These are phyloP conservation scores for Cordyceps cicadae DNA, from an alignment of 2,329 filamentous ascomycete genomes.

Conservation along the genomic window DNA sequence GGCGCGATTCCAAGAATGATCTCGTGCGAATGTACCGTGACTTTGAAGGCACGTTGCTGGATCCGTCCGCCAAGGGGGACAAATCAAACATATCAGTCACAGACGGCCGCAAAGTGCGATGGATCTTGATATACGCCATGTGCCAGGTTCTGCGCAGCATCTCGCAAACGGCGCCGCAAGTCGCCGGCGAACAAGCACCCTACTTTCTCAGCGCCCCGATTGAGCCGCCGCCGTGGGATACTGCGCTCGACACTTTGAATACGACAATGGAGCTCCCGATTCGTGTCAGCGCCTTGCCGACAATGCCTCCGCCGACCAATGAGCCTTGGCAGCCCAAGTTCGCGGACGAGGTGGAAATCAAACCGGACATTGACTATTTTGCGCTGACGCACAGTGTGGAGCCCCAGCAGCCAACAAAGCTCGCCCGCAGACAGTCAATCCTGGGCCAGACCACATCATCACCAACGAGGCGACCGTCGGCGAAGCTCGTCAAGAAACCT, in stretches of 20 bases:
- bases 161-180: constrained; percentile 52
- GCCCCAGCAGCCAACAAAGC: not conserved
- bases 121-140: constrained; percentile 66
- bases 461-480: constrained; percentile 14
- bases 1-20: constrained; percentile 33
- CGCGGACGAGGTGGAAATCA: constrained; percentile 30
- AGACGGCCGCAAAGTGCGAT: constrained; percentile 69
- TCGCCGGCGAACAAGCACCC: constrained; percentile 46
- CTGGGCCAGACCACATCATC: constrained; percentile 9
- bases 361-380: constrained; percentile 49
- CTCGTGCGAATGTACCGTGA: constrained; percentile 61
- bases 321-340: constrained; percentile 3
- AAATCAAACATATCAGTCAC: constrained; percentile 42
- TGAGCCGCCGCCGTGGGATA: constrained; percentile 39
- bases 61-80: constrained; percentile 39
- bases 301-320: constrained; percentile 1
- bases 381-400: constrained; percentile 31
- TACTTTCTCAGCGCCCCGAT: constrained; percentile 47
- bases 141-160: constrained; percentile 64
- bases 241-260: constrained; percentile 18
- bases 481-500: constrained; percentile 22
- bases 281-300: not conserved
- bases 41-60: constrained; percentile 56
- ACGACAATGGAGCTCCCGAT: not conserved
- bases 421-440: constrained; percentile 1